Conservation (phyloP, 495 filamentous ascomycete species). For the Usnea hakonensis region DNA sequence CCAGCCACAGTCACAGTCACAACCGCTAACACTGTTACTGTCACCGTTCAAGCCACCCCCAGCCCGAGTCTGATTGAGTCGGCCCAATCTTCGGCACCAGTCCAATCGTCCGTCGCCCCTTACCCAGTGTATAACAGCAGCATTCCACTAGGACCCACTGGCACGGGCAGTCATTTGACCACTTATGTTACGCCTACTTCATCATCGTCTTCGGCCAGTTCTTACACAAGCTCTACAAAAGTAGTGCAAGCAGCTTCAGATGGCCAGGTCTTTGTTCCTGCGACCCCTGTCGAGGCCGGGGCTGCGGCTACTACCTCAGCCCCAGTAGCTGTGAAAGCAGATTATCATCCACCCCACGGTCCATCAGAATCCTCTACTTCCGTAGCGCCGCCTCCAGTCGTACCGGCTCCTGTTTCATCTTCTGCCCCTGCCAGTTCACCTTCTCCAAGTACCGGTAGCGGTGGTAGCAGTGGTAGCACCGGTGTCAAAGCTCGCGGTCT, state of each 20-base stretch:
- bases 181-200: background rate
- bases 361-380: background rate
- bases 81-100: background rate
- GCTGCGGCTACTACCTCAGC: background rate
- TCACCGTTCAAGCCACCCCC: conserved; percentile 20
- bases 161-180: background rate
- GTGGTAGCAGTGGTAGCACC: background rate
- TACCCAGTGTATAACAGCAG: conserved; percentile 10
- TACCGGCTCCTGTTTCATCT: background rate
- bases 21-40: conserved; percentile 22
- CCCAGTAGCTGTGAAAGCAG: conserved; percentile 4
- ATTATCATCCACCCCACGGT: background rate
- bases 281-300: background rate
- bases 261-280: background rate
- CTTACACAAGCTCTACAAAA: background rate
- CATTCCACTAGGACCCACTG: conserved; percentile 6
- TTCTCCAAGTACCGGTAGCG: background rate
- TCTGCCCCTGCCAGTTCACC: conserved; percentile 1
- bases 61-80: background rate
- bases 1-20: conserved; percentile 26
- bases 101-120: background rate
- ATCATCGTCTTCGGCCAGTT: background rate
- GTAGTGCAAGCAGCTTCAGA: background rate
- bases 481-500: conserved; percentile 14
- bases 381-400: background rate